Conservation (phyloP, 2,329 filamentous ascomycete species). For the Colletotrichum chrysophilum region DNA sequence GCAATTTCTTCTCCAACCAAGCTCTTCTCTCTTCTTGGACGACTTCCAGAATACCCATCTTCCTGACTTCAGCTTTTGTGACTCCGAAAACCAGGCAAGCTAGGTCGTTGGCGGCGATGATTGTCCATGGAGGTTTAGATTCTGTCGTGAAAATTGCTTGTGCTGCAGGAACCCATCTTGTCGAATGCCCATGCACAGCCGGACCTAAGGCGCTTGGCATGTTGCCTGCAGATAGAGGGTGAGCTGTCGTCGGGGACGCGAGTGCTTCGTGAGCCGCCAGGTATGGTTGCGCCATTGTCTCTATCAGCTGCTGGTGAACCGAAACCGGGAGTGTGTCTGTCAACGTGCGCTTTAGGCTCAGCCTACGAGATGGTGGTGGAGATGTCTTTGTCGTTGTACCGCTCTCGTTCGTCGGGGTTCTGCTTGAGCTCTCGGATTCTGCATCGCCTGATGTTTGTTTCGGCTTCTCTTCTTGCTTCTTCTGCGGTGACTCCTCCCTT, state of each 20-base stretch:
- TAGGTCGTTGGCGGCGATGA: constrained; percentile 93
- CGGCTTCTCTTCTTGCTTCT: constrained; percentile 12
- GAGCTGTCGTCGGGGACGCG: constrained; percentile 49
- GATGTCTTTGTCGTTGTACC: constrained; percentile 56
- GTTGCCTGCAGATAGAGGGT: constrained; percentile 42
- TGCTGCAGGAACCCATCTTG: constrained; percentile 86
- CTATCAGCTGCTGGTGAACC: constrained; percentile 82
- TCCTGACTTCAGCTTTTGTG: constrained; percentile 92
- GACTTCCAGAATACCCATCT: constrained; percentile 93
- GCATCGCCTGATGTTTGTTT: constrained; percentile 25
- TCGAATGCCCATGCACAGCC: constrained; percentile 84
- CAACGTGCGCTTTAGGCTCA: constrained; percentile 81
- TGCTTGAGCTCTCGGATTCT: constrained; percentile 55
- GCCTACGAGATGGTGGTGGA: constrained; percentile 63
- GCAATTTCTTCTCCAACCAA: constrained; percentile 88
- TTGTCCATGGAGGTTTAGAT: constrained; percentile 88
- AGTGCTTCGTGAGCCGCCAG: constrained; percentile 54
- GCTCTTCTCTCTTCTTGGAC: constrained; percentile 86
- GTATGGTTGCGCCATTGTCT: constrained; percentile 85
- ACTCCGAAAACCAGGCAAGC: constrained; percentile 99
- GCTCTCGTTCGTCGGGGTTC: constrained; percentile 62
- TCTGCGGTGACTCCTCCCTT: constrained; percentile 6
- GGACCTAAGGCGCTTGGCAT: constrained; percentile 57
- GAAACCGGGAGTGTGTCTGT: constrained; percentile 81
- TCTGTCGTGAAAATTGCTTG: constrained; percentile 99